Evolutionary conservation across 768 basidiomycete genomes (phyloP).

Genomic region (Pisolithus marmoratus): DNA sequence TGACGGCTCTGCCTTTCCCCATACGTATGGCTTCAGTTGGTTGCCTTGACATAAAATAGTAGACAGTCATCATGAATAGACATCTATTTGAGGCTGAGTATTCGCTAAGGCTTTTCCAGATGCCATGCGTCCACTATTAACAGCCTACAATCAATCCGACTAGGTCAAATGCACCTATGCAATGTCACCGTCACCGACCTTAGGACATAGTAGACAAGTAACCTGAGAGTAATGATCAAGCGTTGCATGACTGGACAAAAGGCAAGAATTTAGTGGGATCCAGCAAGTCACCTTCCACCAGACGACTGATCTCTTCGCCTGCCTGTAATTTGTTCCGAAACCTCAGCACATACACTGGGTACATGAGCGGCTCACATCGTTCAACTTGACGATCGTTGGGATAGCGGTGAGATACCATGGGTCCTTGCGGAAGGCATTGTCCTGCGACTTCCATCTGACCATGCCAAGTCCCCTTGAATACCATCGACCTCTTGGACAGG

Average conservation of each 20-base stretch:
- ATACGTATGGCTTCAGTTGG: too few species aligned
- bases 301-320: constrained; percentile 22
- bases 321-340: constrained; percentile 28
- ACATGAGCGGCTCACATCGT: constrained; percentile 41
- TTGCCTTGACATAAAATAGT: too few species aligned
- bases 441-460: constrained; percentile 60
- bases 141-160: too few species aligned
- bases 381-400: constrained; percentile 61
- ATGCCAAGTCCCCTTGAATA: not conserved
- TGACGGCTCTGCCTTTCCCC: too few species aligned
- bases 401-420: constrained; percentile 58
- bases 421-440: constrained; percentile 52
- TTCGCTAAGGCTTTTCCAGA: too few species aligned
- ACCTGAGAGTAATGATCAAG: not conserved
- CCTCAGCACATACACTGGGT: constrained; percentile 3
- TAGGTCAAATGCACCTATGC: too few species aligned
- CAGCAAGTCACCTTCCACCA: constrained; percentile 24
- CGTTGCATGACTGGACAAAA: not conserved
- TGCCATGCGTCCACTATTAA: too few species aligned
- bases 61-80: too few species aligned
- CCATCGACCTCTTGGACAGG: not conserved
- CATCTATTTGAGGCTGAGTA: too few species aligned
- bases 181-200: too few species aligned
- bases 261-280: constrained; percentile 13
- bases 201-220: too few species aligned